Evolutionary conservation across 768 basidiomycete species (phyloP).

Genomic region (Rhodosporidiobolus odoratus): DNA sequence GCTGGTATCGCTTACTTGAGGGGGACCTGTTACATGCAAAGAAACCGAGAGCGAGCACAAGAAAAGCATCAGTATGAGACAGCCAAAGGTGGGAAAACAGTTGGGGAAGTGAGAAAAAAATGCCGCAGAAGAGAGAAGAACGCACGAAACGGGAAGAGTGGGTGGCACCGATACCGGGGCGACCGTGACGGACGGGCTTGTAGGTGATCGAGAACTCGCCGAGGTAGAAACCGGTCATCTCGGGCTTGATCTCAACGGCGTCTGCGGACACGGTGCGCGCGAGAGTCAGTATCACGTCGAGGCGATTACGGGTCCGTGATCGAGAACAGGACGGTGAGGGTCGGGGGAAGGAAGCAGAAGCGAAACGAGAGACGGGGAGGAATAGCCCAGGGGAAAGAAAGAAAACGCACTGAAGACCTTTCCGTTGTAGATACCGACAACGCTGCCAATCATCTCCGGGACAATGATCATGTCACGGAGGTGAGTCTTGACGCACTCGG

Average conservation of each 20-base stretch:
- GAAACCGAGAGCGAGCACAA: background rate
- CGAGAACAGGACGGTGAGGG: background rate
- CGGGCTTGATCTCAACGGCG: slow-evolving; percentile 97
- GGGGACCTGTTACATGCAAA: slow-evolving; percentile 21
- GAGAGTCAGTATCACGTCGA: background rate
- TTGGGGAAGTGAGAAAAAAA: background rate
- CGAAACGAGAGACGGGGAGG: background rate
- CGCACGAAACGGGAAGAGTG: slow-evolving; percentile 78
- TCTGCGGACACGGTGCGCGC: slow-evolving; percentile 42
- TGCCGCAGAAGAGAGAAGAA: slow-evolving; percentile 18
- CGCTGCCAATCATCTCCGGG: slow-evolving; percentile 98
- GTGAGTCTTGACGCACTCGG: slow-evolving; percentile 97
- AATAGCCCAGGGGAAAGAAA: background rate
- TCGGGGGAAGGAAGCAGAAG: background rate
- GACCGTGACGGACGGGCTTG: slow-evolving; percentile 97
- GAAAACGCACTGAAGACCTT: slow-evolving; percentile 56
- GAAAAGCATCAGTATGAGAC: background rate
- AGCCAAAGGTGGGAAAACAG: too few species aligned
- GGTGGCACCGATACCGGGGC: slow-evolving; percentile 93
- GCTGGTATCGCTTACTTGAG: slow-evolving; percentile 23
- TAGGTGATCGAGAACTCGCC: slow-evolving; percentile 58
- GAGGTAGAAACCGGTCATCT: slow-evolving; percentile 99
- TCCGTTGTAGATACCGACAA: slow-evolving; percentile 97
- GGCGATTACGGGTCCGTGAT: background rate
- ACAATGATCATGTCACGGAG: slow-evolving; percentile 98